Percentiles rank a stretch among this genome's conserved stretches.
Conservation (phyloP, 371 early-diverging fungal species). For the Mortierella sp. region DNA sequence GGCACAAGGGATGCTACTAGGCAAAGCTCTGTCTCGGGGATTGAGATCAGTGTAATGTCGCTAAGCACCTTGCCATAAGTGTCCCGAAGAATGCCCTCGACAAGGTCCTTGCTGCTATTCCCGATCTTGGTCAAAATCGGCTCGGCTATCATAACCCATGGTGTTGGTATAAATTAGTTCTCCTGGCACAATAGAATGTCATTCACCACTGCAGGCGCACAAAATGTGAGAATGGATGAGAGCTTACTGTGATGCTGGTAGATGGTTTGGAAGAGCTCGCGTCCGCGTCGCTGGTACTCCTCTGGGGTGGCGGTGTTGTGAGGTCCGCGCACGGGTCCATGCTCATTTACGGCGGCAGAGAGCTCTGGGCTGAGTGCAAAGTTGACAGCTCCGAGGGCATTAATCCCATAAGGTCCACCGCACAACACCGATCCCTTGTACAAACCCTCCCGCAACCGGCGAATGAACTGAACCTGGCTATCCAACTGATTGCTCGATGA, state of each 20-base stretch:
- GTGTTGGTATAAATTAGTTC: no score
- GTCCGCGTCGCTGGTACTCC: conserved; percentile 42
- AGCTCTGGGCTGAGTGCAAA: conserved; percentile 37
- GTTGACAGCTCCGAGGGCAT: conserved; percentile 49
- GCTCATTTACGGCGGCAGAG: conserved; percentile 26
- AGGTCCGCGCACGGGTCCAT: conserved; percentile 34
- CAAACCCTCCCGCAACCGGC: conserved; percentile 38
- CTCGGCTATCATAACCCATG: conserved; percentile 25
- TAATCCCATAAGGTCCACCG: conserved; percentile 53
- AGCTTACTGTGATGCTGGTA: conserved; percentile 48
- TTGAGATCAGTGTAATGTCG: conserved; percentile 31
- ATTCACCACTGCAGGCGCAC: no score
- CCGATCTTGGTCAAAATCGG: conserved; percentile 45
- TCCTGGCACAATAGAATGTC: no score
- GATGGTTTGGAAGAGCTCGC: conserved; percentile 39
- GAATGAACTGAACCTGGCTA: conserved; percentile 36
- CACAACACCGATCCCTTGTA: conserved; percentile 42
- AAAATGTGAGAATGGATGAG: neutral
- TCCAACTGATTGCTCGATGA: neutral
- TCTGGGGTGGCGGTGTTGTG: conserved; percentile 14
- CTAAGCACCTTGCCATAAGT: conserved; percentile 44
- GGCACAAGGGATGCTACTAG: conserved; percentile 64
- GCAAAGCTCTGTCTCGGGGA: conserved; percentile 63
- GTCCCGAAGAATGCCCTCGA: conserved; percentile 42
- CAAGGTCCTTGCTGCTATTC: conserved; percentile 38